Conservation (phyloP, 176 grass and related monocot genomes). For the Lolium rigidum region DNA sequence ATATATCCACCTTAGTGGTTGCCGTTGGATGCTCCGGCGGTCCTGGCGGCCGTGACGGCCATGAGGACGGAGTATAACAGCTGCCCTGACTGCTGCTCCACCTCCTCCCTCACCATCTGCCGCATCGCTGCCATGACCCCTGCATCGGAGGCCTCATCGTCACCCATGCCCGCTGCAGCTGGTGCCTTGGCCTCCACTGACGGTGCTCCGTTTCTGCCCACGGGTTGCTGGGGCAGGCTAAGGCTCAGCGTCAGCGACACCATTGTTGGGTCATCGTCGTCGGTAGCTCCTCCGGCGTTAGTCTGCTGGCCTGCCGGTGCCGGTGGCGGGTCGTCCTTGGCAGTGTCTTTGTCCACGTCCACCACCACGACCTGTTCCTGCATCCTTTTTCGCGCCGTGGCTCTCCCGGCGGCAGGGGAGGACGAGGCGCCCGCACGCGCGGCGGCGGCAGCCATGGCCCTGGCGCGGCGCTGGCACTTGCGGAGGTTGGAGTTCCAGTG, state of each 20-base stretch:
- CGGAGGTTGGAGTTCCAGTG: conserved; percentile 77
- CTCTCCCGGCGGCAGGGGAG: too few relatives aligned
- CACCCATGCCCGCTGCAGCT: neutral
- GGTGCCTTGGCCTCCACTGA: neutral
- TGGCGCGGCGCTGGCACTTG: conserved; percentile 24
- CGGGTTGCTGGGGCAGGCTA: neutral
- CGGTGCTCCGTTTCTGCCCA: too few relatives aligned
- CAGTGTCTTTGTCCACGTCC: neutral
- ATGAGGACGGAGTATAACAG: conserved; percentile 9
- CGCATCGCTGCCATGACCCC: neutral
- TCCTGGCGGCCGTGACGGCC: neutral
- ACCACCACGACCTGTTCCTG: conserved; percentile 3
- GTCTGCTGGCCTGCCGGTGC: too few relatives aligned
- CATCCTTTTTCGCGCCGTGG: neutral
- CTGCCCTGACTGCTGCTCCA: conserved; percentile 10
- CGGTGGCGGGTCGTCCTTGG: neutral
- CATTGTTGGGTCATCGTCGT: neutral
- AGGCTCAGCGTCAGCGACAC: neutral
- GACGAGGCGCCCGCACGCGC: neutral
- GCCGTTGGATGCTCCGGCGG: neutral
- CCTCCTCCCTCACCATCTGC: conserved; percentile 2
- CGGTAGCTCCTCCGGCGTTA: neutral
- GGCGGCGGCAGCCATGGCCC: neutral
- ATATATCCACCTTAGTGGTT: conserved; percentile 4
- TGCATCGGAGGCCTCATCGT: too few relatives aligned